Evolutionary conservation across 257 asterid species (phyloP), one percentile per base, ranked within the genome.

Genomic region (Lycium ferocissimum): DNA sequence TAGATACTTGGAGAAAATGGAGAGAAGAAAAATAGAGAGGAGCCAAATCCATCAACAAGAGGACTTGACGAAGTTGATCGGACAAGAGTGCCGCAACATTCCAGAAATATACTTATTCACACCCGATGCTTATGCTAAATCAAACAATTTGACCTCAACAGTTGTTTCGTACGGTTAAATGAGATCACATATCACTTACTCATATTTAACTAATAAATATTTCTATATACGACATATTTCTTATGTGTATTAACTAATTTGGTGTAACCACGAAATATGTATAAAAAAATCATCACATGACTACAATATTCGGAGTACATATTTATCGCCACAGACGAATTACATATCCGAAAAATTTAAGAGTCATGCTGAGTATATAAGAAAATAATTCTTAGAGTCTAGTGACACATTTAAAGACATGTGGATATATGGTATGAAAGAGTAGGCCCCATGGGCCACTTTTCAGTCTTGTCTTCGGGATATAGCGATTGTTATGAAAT

Each of bases 61-160:
- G 85, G 53, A 76, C 87, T 83, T 76, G 33, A 82, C 72, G 84
- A 84, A 85, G 81, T 81, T 92, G 90, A 92, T 88, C 86, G 86
- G 89, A 84, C 89, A 76, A 80, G 83, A 73, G 40, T 38, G 5
- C 33, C 12, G 82, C 56, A 9, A 69, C 13, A 69, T 40, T 2
- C 17, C 4, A 40, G 33, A 26, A 0, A 9, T 7, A 2, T 35
- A 66, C 35, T 35, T 69, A 69, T 69, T 71, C 9, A 18, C 8
- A 40, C 2, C 0, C 1, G 9, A 71, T 71, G 17, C 40, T 71
- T 71, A 71, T 1, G 1, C 1, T 4, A 18, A 18, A 71, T 71
- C 0, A 71, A 58, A 58, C 9, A 58, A 2, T 17, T 18, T 58
- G 0, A 6, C 0, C 33, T 26, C 33, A 26, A 26, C 33, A 26